Evolutionary conservation across 345 rosid species (phyloP), one percentile per base, ranked within the genome.

Genomic region (Populus ilicifolia): DNA sequence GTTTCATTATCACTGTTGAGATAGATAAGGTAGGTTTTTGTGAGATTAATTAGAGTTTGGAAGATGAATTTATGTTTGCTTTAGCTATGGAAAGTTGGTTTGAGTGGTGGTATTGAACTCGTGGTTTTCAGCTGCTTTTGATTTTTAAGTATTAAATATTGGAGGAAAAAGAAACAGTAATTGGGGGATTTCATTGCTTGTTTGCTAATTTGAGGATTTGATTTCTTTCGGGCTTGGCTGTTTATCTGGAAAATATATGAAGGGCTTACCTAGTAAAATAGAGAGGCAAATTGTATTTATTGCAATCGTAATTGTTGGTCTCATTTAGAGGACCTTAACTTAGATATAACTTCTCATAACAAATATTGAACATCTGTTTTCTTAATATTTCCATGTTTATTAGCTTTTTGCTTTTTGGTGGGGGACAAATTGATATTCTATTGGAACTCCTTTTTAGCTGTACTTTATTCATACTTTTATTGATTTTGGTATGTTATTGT

Each of bases 401-500:
- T 41, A 21, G 2, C 2, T 44, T 43, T 3, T 14, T 56, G 1
- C 9, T 3, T n/a, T 56, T n/a, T 4, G 13, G 16, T 16, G 52
- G 1, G 52, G 52, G 52, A 46, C 52, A 46, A 4, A 23, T 67
- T 50, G 38, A 67, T 23, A 33, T 75, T 61, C 17, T 36, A 7
- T 69, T 13, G 16, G 30, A 38, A 41, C 8, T 3, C 16, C 2
- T 54, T 25, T 6, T 65, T n/a, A 16, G 48, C 20, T 17, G 21
- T 23, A 21, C 1, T 23, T 46, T 10, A 17, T 48, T 21, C 43
- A 54, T 52, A 18, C 44, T 78, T 81, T 18, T 77, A 33, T 41
- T 79, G 70, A 71, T 66, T 33, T 76, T 80, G 62, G n/a, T 52
- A 52, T 71, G 36, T 69, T 76, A 5, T 70, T 78, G 18, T 17